Evolutionary conservation across 345 rosid species (phyloP).

Genomic region (Camelina neglecta): DNA sequence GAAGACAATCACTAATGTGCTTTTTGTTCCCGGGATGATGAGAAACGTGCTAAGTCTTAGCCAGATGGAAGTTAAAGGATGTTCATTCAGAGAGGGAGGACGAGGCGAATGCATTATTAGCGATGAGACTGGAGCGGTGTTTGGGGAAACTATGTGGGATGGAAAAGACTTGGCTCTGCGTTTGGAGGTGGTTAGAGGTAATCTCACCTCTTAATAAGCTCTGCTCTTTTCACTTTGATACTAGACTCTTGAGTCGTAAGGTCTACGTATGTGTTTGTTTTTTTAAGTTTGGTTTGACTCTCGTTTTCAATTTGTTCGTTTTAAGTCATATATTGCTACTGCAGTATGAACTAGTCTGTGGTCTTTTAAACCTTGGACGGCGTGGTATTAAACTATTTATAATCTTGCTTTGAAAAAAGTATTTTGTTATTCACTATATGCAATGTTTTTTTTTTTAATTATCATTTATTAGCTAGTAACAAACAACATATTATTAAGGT

Average conservation of each 20-base stretch:
- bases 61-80: constrained; percentile 25
- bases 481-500: no score
- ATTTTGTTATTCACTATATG: no score
- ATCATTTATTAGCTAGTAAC: no score
- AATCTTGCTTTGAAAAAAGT: background rate
- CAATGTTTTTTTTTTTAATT: no score
- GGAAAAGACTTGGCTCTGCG: constrained; percentile 31
- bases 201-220: constrained; percentile 1
- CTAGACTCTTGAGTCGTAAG: constrained; percentile 12
- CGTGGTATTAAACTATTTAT: background rate
- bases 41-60: constrained; percentile 37
- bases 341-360: constrained; percentile 3
- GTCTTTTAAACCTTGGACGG: background rate
- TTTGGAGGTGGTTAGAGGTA: constrained; percentile 31
- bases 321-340: constrained; percentile 13
- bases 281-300: background rate
- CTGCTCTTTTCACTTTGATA: background rate
- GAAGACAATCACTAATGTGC: constrained; percentile 32
- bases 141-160: constrained; percentile 33
- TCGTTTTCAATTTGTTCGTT: background rate
- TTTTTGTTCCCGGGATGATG: constrained; percentile 30
- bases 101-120: constrained; percentile 27
- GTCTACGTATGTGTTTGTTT: background rate
- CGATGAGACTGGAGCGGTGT: constrained; percentile 17
- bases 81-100: background rate